A percentile compares a stretch with the other conserved stretches of the same genome.
Conservation (phyloP, 352 stramenopile genomes). For the Phytophthora rubi region DNA sequence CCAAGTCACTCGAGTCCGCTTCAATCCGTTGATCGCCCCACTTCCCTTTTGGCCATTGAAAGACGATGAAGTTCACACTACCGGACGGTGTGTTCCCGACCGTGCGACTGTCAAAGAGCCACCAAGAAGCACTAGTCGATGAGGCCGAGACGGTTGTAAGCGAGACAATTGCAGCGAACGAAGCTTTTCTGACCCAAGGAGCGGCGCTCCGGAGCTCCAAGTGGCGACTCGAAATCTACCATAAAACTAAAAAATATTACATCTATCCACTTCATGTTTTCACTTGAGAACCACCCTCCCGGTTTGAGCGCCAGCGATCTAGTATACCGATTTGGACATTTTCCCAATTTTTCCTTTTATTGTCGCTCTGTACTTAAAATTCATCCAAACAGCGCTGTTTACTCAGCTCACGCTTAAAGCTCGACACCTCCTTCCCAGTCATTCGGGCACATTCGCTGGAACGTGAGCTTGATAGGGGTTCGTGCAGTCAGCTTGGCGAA, state of each 20-base stretch:
- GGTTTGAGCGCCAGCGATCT: no score
- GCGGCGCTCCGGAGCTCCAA: constrained; percentile 30
- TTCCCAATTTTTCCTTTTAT: no score
- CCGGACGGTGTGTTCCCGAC: constrained; percentile 42
- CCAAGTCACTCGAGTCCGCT: background rate
- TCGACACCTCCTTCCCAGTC: constrained; percentile 82
- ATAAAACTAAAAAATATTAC: no score
- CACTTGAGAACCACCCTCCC: no score
- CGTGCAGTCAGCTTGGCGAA: constrained; percentile 64
- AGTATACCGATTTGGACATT: no score
- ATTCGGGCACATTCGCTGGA: constrained; percentile 67
- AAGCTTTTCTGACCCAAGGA: constrained; percentile 40
- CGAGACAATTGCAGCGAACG: constrained; percentile 49
- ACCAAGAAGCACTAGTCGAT: constrained; percentile 32
- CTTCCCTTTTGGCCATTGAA: background rate
- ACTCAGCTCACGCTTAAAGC: constrained; percentile 34
- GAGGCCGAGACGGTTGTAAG: constrained; percentile 47
- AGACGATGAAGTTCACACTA: constrained; percentile 45
- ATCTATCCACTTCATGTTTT: no score
- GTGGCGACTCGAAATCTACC: constrained; percentile 35
- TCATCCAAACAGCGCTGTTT: no score
- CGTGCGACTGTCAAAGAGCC: constrained; percentile 35
- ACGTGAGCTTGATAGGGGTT: constrained; percentile 67
- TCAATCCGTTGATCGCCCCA: background rate
- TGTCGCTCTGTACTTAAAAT: no score